phyloP scores from a whole-genome alignment of 306 rosid species.

The Prunus armeniaca region DNA sequence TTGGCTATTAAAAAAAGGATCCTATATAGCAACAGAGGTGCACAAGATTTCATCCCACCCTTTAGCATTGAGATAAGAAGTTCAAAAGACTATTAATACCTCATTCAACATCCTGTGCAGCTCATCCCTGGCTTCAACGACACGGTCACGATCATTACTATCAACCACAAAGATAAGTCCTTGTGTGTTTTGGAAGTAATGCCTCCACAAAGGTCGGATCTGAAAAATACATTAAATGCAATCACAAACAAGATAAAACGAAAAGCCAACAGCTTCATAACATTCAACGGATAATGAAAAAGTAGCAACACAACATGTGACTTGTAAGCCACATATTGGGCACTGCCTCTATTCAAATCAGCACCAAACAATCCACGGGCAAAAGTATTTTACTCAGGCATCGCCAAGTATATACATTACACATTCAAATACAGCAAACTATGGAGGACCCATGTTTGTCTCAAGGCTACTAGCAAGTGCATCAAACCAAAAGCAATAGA shows the following conservation, averaged over 20 bases:
- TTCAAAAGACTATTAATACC: slow-evolving; percentile 32
- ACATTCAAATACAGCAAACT: neutral
- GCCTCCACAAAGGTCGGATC: slow-evolving; percentile 95
- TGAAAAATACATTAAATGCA: slow-evolving; percentile 19
- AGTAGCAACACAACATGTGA: neutral
- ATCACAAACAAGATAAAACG: neutral
- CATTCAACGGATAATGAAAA: neutral
- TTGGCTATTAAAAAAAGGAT: neutral
- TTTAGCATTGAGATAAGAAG: neutral
- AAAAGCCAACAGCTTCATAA: neutral
- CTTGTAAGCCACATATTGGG: neutral
- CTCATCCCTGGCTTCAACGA: slow-evolving; percentile 85
- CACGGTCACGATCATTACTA: slow-evolving; percentile 84
- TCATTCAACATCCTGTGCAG: slow-evolving; percentile 85
- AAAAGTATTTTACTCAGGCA: neutral
- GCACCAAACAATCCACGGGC: neutral
- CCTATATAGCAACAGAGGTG: neutral
- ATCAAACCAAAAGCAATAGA: neutral
- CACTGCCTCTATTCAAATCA: neutral
- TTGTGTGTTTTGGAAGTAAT: slow-evolving; percentile 84
- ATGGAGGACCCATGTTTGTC: neutral
- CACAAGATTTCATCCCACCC: neutral
- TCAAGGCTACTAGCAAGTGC: neutral
- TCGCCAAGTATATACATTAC: neutral
- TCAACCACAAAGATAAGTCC: slow-evolving; percentile 85